These are phyloP conservation scores for Triticum aestivum DNA, from an alignment of 176 grass and related monocot species.

Conservation along the genomic window DNA sequence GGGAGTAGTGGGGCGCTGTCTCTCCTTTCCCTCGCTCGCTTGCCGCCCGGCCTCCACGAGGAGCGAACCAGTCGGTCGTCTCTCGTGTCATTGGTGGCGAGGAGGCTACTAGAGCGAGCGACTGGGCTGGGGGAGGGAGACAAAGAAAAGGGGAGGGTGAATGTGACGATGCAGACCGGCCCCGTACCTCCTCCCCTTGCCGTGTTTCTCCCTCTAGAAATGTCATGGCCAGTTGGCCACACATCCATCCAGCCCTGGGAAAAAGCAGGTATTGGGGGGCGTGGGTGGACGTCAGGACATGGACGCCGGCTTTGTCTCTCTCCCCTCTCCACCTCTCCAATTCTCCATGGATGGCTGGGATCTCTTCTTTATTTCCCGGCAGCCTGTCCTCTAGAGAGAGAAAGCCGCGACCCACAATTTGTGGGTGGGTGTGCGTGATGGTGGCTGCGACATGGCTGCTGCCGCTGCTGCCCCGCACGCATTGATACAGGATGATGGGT, in stretches of 20 bases:
- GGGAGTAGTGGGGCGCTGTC: conserved; percentile 11
- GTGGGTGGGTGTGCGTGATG: background rate
- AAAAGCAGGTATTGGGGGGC: background rate
- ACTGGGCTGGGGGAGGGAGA: background rate
- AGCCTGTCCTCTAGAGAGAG: background rate
- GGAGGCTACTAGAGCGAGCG: background rate
- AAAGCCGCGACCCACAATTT: background rate
- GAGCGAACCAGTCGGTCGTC: background rate
- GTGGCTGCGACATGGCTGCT: background rate
- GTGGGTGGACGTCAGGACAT: background rate
- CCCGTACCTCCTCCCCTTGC: background rate
- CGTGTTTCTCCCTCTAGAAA: conserved; percentile 22
- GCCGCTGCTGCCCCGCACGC: background rate
- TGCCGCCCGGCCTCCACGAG: background rate
- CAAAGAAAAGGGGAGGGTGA: background rate
- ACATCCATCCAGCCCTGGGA: background rate
- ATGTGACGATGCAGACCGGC: background rate
- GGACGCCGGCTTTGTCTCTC: background rate
- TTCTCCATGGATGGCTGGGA: background rate
- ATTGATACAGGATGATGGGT: background rate
- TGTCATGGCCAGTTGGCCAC: background rate
- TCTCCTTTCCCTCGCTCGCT: background rate
- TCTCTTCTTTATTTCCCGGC: background rate
- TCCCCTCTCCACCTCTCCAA: background rate
- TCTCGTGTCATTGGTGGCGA: background rate